Conservation (phyloP, 192 early-diverging fungal species). For the Backusella macrospora region DNA sequence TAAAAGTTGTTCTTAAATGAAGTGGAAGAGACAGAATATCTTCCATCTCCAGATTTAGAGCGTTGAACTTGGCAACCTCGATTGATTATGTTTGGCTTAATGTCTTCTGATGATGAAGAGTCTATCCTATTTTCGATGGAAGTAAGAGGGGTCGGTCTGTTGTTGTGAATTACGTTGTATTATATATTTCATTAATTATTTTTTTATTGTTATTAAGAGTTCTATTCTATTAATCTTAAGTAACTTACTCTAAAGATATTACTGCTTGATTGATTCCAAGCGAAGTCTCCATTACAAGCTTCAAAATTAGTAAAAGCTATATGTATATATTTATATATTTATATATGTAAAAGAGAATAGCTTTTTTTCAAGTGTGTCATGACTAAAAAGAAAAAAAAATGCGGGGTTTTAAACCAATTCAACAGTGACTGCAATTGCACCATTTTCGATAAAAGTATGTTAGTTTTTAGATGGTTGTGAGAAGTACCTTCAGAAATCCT, state of each 20-base stretch:
- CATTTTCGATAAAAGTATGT: no score
- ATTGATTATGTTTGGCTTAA: background rate
- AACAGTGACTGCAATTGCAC: background rate
- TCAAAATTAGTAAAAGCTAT: no score
- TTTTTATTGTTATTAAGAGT: background rate
- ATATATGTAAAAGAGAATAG: background rate
- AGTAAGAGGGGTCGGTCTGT: slow-evolving; percentile 11
- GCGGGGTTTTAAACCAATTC: background rate
- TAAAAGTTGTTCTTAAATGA: slow-evolving; percentile 8
- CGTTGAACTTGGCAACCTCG: background rate
- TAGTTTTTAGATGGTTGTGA: no score
- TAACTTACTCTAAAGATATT: background rate
- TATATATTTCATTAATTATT: no score
- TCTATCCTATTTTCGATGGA: slow-evolving; percentile 9
- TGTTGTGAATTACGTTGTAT: background rate
- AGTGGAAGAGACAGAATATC: background rate
- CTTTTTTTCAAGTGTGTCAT: background rate
- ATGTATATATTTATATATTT: background rate
- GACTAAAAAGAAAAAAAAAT: background rate
- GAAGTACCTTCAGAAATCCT: no score
- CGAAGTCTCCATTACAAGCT: background rate
- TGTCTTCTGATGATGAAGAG: background rate
- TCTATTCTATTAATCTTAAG: background rate
- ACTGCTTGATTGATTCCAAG: background rate
- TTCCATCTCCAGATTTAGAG: background rate